Evolutionary conservation across 73 alveolate genomes (phyloP), one percentile per base, ranked within the genome.

Genomic region (Durusdinium trenchii): DNA sequence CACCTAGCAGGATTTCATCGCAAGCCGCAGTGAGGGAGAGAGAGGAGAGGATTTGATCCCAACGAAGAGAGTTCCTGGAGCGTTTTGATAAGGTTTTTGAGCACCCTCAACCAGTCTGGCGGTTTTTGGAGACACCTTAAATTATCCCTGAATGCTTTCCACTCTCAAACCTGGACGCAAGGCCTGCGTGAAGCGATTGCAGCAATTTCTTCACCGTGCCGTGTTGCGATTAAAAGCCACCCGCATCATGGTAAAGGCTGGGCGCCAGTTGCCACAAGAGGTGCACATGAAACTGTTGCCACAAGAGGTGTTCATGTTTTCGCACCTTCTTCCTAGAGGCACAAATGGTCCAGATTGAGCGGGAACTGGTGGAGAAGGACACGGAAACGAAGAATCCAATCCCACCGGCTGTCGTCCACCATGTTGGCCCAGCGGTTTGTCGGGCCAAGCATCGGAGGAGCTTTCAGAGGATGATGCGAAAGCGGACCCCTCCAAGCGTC

Each of bases 341-440:
- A 10, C 98, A 69, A 45, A 91, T 91, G 98, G 35, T 91, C 45
- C 98, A 91, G 67, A 69, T 91, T 30, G 98, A 91, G 84, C 87
- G 98, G 78, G 98, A 91, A 12, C 76, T 45, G n/a, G 60, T 69
- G 45, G 98, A 91, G 50, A 91, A 91, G 98, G 98, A 54, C 57
- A 4, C 28, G 67, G 9, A 54, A 12, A 12, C 28, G 64, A 20
- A 9, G 20, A 54, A 54, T 12, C 28, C 64, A 54, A 54, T 20
- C n/a, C n/a, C n/a, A n/a, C n/a, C n/a, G n/a, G n/a, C n/a, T n/a
- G n/a, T n/a, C n/a, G 85, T 7, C 32, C 32, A 57, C 32, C 69
- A 57, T 23, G 54, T 78, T 40, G 4, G 73, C n/a, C 30, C 6
- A 23, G 73, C 30, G 18, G n/a, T 60, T 32, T 23, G 73, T 23